Percentiles rank a stretch among this genome's conserved stretches.
phyloP scores from a whole-genome alignment of 164 flowering plant genomes.

The Saururus chinensis region DNA sequence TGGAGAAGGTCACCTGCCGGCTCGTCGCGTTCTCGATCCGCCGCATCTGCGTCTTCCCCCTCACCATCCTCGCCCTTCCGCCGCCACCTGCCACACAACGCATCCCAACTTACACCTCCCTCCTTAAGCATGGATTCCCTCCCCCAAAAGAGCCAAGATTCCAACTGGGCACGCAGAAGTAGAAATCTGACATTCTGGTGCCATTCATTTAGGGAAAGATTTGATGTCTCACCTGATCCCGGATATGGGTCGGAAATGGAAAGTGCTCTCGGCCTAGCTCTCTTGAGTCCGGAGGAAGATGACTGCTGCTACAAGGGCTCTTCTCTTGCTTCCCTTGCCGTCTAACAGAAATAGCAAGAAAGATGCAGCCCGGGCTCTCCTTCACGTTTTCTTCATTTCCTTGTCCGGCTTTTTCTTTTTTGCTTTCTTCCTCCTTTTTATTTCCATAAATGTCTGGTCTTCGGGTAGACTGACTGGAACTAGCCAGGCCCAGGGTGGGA shows the following conservation, averaged over 20 bases:
- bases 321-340: background rate
- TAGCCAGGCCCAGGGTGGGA: too few relatives aligned
- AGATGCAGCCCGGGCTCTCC: background rate
- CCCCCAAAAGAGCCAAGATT: background rate
- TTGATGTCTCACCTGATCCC: background rate
- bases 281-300: too few relatives aligned
- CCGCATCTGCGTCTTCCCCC: slow-evolving; percentile 65
- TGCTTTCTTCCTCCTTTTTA: background rate
- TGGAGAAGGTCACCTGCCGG: slow-evolving; percentile 71
- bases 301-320: too few relatives aligned
- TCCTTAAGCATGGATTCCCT: background rate
- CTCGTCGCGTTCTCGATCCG: slow-evolving; percentile 64
- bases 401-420: background rate
- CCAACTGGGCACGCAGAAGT: background rate
- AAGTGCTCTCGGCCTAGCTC: too few relatives aligned
- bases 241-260: background rate
- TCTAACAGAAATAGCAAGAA: background rate
- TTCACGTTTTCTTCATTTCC: background rate
- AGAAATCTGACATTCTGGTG: background rate
- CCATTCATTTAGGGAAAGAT: background rate
- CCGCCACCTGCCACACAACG: background rate
- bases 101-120: background rate
- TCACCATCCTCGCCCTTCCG: slow-evolving; percentile 31
- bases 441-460: background rate
- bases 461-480: too few relatives aligned